Conservation (phyloP, 495 filamentous ascomycete genomes). For the Trichocladium uniseriatum region DNA sequence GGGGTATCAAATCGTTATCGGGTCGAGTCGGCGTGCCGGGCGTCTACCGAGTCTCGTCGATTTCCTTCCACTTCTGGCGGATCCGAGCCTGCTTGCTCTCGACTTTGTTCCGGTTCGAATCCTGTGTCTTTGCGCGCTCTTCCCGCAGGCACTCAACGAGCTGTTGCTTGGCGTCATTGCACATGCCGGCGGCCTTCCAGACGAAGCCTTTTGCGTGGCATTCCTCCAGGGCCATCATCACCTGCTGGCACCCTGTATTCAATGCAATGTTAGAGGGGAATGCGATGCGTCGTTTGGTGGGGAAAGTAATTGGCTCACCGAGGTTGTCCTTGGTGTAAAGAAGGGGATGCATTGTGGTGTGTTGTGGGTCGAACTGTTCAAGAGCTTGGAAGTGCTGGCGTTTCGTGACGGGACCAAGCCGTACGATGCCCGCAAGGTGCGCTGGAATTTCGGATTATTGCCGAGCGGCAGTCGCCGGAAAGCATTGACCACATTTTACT, state of each 20-base stretch:
- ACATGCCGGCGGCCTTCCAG: conserved; percentile 78
- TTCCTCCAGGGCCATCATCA: conserved; percentile 88
- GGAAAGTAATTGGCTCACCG: conserved; percentile 43
- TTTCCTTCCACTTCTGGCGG: conserved; percentile 69
- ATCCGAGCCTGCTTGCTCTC: conserved; percentile 58
- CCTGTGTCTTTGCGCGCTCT: conserved; percentile 68
- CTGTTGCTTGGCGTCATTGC: conserved; percentile 72
- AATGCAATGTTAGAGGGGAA: background rate
- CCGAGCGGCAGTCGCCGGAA: background rate
- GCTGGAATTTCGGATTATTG: too few relatives aligned
- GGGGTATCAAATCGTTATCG: background rate
- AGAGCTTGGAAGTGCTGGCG: background rate
- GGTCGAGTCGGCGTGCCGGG: background rate
- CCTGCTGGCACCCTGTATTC: conserved; percentile 71
- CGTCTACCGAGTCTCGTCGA: conserved; percentile 60
- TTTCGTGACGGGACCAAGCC: background rate
- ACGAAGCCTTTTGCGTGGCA: conserved; percentile 91
- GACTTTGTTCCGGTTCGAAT: conserved; percentile 63
- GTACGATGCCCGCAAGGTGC: background rate
- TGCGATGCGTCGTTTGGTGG: background rate
- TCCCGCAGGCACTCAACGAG: conserved; percentile 74
- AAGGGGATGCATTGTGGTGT: conserved; percentile 82
- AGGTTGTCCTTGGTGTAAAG: conserved; percentile 82
- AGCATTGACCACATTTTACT: conserved; percentile 19
- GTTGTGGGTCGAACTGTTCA: background rate